These are phyloP conservation scores for Globisporangium perplexum DNA, from an alignment of 352 stramenopile genomes.

Conservation along the genomic window DNA sequence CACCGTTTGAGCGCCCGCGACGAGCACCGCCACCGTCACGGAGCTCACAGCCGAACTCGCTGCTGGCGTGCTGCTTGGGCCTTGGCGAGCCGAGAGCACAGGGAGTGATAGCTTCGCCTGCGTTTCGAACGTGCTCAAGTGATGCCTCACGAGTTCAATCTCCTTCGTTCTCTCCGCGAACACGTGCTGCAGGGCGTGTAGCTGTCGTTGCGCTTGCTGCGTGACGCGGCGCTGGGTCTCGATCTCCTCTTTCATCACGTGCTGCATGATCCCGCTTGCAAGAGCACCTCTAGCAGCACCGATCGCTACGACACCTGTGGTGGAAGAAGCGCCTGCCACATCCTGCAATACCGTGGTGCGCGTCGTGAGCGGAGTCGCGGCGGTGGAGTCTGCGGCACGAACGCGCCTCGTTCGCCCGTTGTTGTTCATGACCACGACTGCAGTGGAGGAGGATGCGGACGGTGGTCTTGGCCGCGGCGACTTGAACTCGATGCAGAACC, in stretches of 20 bases:
- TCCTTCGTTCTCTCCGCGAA: conserved; percentile 30
- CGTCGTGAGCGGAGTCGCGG: background rate
- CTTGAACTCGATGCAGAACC: conserved; percentile 12
- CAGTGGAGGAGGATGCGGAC: conserved; percentile 1
- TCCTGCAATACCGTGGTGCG: background rate
- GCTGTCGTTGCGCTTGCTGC: conserved; percentile 32
- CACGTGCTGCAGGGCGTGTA: conserved; percentile 32
- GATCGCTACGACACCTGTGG: background rate
- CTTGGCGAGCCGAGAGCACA: background rate
- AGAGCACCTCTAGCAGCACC: background rate
- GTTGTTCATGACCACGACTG: background rate
- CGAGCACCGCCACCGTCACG: background rate
- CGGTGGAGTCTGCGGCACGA: background rate
- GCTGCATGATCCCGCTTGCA: conserved; percentile 20
- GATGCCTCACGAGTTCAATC: conserved; percentile 26
- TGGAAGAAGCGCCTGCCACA: background rate
- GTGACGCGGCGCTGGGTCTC: conserved; percentile 43
- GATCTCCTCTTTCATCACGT: conserved; percentile 52
- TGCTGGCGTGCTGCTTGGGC: background rate
- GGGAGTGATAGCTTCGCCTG: background rate
- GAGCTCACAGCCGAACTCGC: background rate
- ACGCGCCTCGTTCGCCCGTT: conserved; percentile 2
- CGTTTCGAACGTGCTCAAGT: conserved; percentile 26
- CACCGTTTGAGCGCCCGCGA: conserved; percentile 1
- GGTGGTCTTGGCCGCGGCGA: conserved; percentile 8